Evolutionary conservation across 306 rosid species (phyloP).

Genomic region (Argentina anserina): DNA sequence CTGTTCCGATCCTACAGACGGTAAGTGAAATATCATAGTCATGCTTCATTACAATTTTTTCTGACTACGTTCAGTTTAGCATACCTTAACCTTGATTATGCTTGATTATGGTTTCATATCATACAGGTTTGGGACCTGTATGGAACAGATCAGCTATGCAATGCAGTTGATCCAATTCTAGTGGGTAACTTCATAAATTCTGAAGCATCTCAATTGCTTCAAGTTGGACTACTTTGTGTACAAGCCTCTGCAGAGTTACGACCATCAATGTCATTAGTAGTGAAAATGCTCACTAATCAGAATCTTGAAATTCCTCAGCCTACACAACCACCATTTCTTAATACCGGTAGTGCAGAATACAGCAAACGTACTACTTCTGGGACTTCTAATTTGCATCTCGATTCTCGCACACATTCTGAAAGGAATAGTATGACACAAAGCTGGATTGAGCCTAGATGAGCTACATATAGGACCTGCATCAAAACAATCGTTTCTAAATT

Average conservation of each 20-base stretch:
- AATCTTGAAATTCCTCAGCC: slow-evolving; percentile 40
- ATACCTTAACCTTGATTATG: neutral
- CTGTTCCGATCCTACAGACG: slow-evolving; percentile 34
- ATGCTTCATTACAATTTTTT: neutral
- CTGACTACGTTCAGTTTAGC: neutral
- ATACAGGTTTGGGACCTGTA: slow-evolving; percentile 41
- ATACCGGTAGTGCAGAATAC: slow-evolving; percentile 19
- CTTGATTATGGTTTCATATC: neutral
- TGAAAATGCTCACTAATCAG: slow-evolving; percentile 33
- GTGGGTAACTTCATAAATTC: slow-evolving; percentile 26
- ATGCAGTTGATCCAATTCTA: slow-evolving; percentile 38
- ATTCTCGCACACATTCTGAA: slow-evolving; percentile 25
- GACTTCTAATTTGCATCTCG: neutral
- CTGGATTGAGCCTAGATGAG: slow-evolving; percentile 39
- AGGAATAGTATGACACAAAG: slow-evolving; percentile 37
- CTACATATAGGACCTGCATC: neutral
- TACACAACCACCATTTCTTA: slow-evolving; percentile 47
- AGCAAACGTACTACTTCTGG: neutral
- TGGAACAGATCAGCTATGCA: slow-evolving; percentile 29
- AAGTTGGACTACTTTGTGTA: slow-evolving; percentile 49
- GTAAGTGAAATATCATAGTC: slow-evolving; percentile 7
- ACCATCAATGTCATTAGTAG: slow-evolving; percentile 46
- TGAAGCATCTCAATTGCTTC: slow-evolving; percentile 41
- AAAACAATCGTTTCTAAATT: neutral
- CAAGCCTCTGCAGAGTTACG: slow-evolving; percentile 54